A percentile compares a stretch with the other conserved stretches of the same genome.
These are phyloP conservation scores for Gossypium armourianum DNA, from an alignment of 441 rosid genomes.

Conservation along the genomic window DNA sequence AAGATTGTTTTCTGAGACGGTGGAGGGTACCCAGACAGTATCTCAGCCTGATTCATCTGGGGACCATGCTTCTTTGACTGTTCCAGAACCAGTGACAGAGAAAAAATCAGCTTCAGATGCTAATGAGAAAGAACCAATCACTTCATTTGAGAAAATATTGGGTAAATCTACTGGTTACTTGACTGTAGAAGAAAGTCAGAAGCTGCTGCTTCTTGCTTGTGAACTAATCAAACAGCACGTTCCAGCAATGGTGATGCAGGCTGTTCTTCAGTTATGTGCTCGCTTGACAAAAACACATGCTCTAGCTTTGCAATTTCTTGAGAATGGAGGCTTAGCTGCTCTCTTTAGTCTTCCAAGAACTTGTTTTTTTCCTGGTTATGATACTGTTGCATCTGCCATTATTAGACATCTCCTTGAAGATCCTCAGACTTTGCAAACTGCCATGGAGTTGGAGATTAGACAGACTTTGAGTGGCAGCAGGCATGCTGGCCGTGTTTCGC, in stretches of 20 bases:
- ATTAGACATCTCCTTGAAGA: slow-evolving; percentile 90
- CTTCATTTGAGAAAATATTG: slow-evolving; percentile 46
- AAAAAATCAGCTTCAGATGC: slow-evolving; percentile 38
- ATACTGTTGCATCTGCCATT: slow-evolving; percentile 73
- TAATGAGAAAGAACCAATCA: slow-evolving; percentile 35
- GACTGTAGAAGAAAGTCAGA: slow-evolving; percentile 59
- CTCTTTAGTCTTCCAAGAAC: slow-evolving; percentile 72
- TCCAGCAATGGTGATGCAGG: slow-evolving; percentile 86
- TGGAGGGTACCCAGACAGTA: slow-evolving; percentile 42
- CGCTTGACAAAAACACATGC: slow-evolving; percentile 73
- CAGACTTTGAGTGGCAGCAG: slow-evolving; percentile 68
- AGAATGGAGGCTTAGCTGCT: slow-evolving; percentile 65
- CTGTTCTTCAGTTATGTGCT: slow-evolving; percentile 86
- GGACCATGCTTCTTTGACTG: slow-evolving; percentile 30
- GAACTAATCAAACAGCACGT: slow-evolving; percentile 71
- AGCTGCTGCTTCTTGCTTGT: slow-evolving; percentile 53
- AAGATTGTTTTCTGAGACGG: slow-evolving; percentile 34
- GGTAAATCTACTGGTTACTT: slow-evolving; percentile 76
- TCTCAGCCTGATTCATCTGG: slow-evolving; percentile 39
- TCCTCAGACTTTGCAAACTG: slow-evolving; percentile 88
- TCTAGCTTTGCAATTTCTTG: slow-evolving; percentile 76
- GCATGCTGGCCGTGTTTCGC: slow-evolving; percentile 58
- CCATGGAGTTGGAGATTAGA: slow-evolving; percentile 89
- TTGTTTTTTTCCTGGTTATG: slow-evolving; percentile 86
- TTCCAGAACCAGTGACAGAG: slow-evolving; percentile 27